Evolutionary conservation across 768 basidiomycete species (phyloP), one percentile per base, ranked within the genome.

Genomic region (Leccinum disarticulatum): DNA sequence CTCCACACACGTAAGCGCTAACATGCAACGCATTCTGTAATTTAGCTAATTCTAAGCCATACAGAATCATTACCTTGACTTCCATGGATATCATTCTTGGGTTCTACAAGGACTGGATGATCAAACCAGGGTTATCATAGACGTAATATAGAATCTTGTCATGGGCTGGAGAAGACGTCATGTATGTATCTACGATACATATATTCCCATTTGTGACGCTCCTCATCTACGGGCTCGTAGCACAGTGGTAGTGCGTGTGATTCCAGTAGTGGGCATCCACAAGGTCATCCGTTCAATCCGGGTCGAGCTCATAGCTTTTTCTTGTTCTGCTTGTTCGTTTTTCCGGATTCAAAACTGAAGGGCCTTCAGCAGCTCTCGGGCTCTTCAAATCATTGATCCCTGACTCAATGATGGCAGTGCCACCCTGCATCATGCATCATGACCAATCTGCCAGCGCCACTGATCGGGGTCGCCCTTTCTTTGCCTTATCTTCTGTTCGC

Each of bases 51-150:
- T 17, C 11, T 15, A 57, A 43, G 35, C 46, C 19, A 25, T 35
- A 35, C 64, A 94, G 91, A 52, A 93, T 98, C 64, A 84, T 97
- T 61, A 98, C 95, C 1, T 79, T 98, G 50, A 95, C 94, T 2
- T 85, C 88, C 58, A 94, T 96, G 75, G 91, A 93, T 66, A 73
- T 92, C 57, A 89, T 92, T 60, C 76, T 85, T 56, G 79, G 83
- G 62, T 72, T 89, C 14, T 91, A 91, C 76, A 88, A 83, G 72
- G 80, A 79, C 19, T 52, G 64, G 11, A 60, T 64, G 15, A 58
- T 65, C 7, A 56, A 54, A 46, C 53, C 46, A 55, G 56, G 56
- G 31, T 30, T 50, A 28, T 43, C 54, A 43, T 72, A 70, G 58
- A 58, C 35, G 13, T 46, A 28, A 10, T 25, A 6, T 54, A 57